Conservation (phyloP, 805 yeast species). For the Kodamaea sagamina region DNA sequence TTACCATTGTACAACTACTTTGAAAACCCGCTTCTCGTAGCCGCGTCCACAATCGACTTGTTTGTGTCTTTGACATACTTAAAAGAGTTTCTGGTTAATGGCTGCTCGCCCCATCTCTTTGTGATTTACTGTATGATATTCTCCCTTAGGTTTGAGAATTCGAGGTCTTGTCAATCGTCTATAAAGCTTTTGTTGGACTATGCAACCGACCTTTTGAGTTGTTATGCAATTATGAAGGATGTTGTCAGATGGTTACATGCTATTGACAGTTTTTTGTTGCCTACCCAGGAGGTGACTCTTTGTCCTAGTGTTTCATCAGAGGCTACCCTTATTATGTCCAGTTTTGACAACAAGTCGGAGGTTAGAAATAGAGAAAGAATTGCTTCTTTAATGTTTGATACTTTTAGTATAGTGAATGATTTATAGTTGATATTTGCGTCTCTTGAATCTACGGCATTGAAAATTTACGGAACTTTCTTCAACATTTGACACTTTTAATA, state of each 20-base stretch:
- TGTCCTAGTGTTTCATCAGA: background rate
- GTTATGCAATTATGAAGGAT: background rate
- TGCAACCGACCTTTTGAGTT: background rate
- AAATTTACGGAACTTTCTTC: no score
- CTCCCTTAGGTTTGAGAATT: slow-evolving; percentile 17
- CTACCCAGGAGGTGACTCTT: background rate
- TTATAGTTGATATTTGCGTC: no score
- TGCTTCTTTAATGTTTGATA: slow-evolving; percentile 27
- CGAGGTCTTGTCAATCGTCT: slow-evolving; percentile 14
- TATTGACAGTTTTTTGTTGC: background rate
- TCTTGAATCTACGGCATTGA: no score
- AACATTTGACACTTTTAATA: no score
- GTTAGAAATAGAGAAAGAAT: slow-evolving; percentile 18
- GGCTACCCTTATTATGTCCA: background rate
- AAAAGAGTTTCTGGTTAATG: slow-evolving; percentile 11
- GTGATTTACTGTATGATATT: slow-evolving; percentile 15
- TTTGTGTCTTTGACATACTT: slow-evolving; percentile 14
- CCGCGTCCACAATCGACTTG: slow-evolving; percentile 20
- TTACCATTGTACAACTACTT: slow-evolving; percentile 19
- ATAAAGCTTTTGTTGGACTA: background rate
- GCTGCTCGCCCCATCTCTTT: slow-evolving; percentile 7
- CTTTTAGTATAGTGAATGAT: slow-evolving; percentile 25
- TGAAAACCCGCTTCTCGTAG: slow-evolving; percentile 19
- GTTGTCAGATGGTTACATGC: background rate
- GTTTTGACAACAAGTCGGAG: background rate